phyloP scores from a whole-genome alignment of 1,284 basidiomycete genomes.

The Leccinum pallidistipes region DNA sequence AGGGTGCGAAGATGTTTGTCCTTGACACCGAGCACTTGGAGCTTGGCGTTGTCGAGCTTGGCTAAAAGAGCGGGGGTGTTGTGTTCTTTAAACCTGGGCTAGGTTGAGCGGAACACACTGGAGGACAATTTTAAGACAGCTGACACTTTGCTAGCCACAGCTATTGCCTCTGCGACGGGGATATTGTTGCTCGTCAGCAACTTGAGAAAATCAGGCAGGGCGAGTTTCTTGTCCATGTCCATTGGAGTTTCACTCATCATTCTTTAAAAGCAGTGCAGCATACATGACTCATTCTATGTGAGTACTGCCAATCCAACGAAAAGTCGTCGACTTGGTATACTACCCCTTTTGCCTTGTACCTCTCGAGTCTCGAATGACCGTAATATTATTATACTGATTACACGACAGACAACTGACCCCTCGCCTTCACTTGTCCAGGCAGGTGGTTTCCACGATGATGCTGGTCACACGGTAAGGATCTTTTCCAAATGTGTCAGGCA shows the following conservation, averaged over 20 bases:
- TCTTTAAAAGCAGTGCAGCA: not conserved
- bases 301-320: conserved; percentile 10
- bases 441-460: conserved; percentile 93
- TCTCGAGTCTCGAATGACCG: not conserved
- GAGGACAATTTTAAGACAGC: conserved; percentile 25
- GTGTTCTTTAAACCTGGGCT: conserved; percentile 68
- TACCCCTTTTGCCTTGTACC: conserved; percentile 13
- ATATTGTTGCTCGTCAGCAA: conserved; percentile 64
- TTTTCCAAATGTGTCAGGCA: conserved; percentile 31
- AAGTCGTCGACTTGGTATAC: conserved; percentile 24
- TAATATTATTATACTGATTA: conserved; percentile 6
- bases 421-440: conserved; percentile 51
- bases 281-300: conserved; percentile 2
- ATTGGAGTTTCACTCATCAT: not conserved
- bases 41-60: conserved; percentile 57
- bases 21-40: conserved; percentile 57
- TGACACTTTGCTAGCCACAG: conserved; percentile 75
- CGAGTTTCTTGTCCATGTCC: conserved; percentile 45
- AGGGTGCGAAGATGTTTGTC: conserved; percentile 71
- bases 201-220: conserved; percentile 75
- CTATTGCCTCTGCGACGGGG: conserved; percentile 74
- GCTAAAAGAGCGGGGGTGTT: conserved; percentile 63
- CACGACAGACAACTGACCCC: conserved; percentile 2
- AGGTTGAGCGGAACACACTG: conserved; percentile 6
- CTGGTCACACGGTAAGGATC: conserved; percentile 88